Percentiles rank a stretch among this genome's conserved stretches.
These are phyloP conservation scores for Colletotrichum echinochloae DNA, from an alignment of 2,329 filamentous ascomycete genomes.

Conservation along the genomic window DNA sequence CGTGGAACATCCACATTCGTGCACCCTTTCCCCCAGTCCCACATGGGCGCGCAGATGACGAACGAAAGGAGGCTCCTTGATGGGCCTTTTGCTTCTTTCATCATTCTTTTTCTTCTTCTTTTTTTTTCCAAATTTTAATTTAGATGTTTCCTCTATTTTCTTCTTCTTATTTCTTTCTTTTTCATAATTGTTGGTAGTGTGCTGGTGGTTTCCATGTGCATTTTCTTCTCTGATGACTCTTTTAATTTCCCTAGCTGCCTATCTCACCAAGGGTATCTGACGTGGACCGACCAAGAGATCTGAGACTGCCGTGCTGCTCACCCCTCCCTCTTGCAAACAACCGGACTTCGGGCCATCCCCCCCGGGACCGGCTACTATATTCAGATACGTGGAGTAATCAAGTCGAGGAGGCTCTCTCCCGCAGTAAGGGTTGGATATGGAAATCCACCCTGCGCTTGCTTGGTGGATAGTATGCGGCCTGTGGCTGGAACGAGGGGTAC, in stretches of 20 bases:
- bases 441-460: constrained; percentile 18
- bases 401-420: constrained; percentile 7
- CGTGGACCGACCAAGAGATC: constrained; percentile 7
- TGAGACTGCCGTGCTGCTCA: constrained; percentile 7
- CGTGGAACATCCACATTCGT: not conserved
- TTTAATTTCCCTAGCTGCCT: not conserved
- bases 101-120: constrained; percentile 2
- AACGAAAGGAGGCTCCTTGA: constrained; percentile 24
- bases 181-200: too few species aligned
- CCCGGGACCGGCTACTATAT: constrained; percentile 26
- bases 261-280: not conserved
- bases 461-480: constrained; percentile 18
- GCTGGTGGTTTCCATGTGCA: not conserved
- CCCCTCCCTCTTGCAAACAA: not conserved
- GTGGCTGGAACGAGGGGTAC: constrained; percentile 33
- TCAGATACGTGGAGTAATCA: constrained; percentile 35
- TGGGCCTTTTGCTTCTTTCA: too few species aligned
- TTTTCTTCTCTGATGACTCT: constrained; percentile 1
- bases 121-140: too few species aligned
- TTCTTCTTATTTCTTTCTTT: too few species aligned
- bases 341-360: not conserved
- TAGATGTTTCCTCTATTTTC: too few species aligned
- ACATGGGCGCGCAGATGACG: constrained; percentile 25
- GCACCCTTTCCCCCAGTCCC: not conserved
- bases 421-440: not conserved